A percentile compares a stretch with the other conserved stretches of the same genome.
Evolutionary conservation across 306 rosid species (phyloP).

Genomic region (Pterocarpus macrocarpus): DNA sequence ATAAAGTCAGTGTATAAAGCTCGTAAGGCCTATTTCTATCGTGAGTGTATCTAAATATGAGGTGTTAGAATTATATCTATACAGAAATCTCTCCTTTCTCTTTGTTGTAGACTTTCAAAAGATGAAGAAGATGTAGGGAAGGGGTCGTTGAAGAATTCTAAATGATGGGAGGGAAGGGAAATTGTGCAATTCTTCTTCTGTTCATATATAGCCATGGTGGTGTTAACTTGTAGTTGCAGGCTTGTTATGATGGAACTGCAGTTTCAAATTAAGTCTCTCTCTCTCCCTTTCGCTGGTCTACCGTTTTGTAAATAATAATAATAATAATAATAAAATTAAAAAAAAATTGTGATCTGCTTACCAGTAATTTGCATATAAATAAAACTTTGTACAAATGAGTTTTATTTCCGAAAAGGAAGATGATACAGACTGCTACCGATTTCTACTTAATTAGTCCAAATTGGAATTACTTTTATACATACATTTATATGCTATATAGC

Average conservation of each 20-base stretch:
- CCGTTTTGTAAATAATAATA: too few relatives aligned
- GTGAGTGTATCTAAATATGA: too few relatives aligned
- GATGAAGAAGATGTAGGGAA: too few relatives aligned
- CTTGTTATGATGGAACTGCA: constrained; percentile 5
- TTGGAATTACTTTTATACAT: not conserved
- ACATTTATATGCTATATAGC: not conserved
- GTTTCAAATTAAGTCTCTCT: constrained; percentile 18
- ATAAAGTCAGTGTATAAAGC: too few relatives aligned
- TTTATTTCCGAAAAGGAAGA: not conserved
- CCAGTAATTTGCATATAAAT: constrained; percentile 12
- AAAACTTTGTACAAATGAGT: not conserved
- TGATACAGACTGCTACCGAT: not conserved
- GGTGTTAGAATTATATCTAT: too few relatives aligned
- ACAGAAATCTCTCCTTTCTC: too few relatives aligned
- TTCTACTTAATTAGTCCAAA: not conserved
- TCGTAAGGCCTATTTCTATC: too few relatives aligned
- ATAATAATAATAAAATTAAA: not conserved
- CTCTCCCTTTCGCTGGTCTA: not conserved
- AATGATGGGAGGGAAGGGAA: constrained; percentile 2
- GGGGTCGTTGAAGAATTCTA: too few relatives aligned
- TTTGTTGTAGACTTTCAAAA: too few relatives aligned
- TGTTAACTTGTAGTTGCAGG: constrained; percentile 11
- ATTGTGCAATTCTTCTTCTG: constrained; percentile 55
- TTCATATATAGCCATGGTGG: constrained; percentile 32
- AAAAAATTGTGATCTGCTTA: constrained; percentile 39